Evolutionary conservation across 345 rosid genomes (phyloP).

Genomic region (Litchi chinensis): DNA sequence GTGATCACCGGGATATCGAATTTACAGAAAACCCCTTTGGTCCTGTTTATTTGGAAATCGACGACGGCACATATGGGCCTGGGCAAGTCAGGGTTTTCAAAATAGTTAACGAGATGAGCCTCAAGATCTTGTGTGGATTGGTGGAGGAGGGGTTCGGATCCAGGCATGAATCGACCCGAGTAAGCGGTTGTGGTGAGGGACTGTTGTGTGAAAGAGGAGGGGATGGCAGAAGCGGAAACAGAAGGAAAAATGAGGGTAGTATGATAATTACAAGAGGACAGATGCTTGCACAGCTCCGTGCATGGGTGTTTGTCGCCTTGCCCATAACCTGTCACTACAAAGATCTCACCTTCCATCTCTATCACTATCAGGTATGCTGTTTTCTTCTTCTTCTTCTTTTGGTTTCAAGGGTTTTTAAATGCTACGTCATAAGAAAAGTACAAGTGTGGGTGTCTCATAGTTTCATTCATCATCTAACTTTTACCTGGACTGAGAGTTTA

Average conservation of each 20-base stretch:
- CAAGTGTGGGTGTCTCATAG: no score
- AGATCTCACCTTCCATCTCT: slow-evolving; percentile 22
- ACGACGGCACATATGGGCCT: slow-evolving; percentile 40
- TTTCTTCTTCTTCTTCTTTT: background rate
- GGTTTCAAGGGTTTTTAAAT: no score
- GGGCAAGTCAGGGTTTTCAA: background rate
- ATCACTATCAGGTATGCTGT: background rate
- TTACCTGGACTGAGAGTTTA: no score
- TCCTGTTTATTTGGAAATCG: slow-evolving; percentile 48
- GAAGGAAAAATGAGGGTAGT: slow-evolving; percentile 29
- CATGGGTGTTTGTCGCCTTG: slow-evolving; percentile 40
- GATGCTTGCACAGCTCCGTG: slow-evolving; percentile 39
- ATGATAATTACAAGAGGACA: slow-evolving; percentile 11
- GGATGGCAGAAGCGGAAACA: slow-evolving; percentile 23
- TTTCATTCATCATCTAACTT: no score
- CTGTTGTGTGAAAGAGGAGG: slow-evolving; percentile 25
- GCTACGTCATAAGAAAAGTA: no score
- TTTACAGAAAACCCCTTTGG: slow-evolving; percentile 28
- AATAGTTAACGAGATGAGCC: slow-evolving; percentile 18
- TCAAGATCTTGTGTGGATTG: slow-evolving; percentile 32
- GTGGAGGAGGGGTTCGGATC: slow-evolving; percentile 9
- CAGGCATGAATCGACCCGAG: background rate
- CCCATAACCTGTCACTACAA: slow-evolving; percentile 35
- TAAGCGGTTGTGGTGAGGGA: slow-evolving; percentile 15
- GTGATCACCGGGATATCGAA: slow-evolving; percentile 36